A percentile compares a stretch with the other conserved stretches of the same genome.
These are phyloP conservation scores for Dovyalis caffra DNA, from an alignment of 345 rosid genomes.

Conservation along the genomic window DNA sequence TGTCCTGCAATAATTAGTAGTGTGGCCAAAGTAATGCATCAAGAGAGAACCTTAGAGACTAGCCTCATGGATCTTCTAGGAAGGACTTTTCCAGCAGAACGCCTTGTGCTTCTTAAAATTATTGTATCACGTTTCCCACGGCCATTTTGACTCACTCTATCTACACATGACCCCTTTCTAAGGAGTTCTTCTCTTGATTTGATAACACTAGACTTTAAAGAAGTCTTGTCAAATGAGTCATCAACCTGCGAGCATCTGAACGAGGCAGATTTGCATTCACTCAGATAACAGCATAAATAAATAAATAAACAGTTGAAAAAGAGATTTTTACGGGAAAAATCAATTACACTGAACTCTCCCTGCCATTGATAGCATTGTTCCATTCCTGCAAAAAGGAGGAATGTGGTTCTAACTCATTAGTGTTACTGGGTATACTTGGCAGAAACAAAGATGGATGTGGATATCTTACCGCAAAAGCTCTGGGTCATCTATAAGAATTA, in stretches of 20 bases:
- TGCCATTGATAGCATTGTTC: slow-evolving; percentile 47
- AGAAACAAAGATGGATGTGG: background rate
- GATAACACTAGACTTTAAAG: slow-evolving; percentile 22
- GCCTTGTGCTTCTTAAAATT: slow-evolving; percentile 37
- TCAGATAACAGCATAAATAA: slow-evolving; percentile 10
- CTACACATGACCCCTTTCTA: slow-evolving; percentile 32
- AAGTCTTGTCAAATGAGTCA: slow-evolving; percentile 27
- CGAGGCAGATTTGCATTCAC: slow-evolving; percentile 8
- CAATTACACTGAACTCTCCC: slow-evolving; percentile 56
- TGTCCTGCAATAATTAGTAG: background rate
- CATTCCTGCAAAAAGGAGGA: slow-evolving; percentile 56
- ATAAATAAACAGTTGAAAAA: background rate
- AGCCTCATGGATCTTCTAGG: slow-evolving; percentile 65
- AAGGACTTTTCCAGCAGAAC: slow-evolving; percentile 28
- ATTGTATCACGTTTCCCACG: slow-evolving; percentile 22
- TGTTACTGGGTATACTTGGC: slow-evolving; percentile 8
- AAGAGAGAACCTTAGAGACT: slow-evolving; percentile 50
- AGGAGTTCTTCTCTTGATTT: slow-evolving; percentile 25
- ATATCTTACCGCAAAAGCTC: background rate
- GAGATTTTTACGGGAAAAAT: slow-evolving; percentile 14
- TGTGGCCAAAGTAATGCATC: slow-evolving; percentile 1
- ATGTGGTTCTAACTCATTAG: slow-evolving; percentile 15
- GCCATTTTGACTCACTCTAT: slow-evolving; percentile 21
- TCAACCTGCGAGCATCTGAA: slow-evolving; percentile 46
- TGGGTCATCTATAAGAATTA: background rate